Evolutionary conservation across 208 protist species (phyloP).

Genomic region (Trypanosoma platydactyli): DNA sequence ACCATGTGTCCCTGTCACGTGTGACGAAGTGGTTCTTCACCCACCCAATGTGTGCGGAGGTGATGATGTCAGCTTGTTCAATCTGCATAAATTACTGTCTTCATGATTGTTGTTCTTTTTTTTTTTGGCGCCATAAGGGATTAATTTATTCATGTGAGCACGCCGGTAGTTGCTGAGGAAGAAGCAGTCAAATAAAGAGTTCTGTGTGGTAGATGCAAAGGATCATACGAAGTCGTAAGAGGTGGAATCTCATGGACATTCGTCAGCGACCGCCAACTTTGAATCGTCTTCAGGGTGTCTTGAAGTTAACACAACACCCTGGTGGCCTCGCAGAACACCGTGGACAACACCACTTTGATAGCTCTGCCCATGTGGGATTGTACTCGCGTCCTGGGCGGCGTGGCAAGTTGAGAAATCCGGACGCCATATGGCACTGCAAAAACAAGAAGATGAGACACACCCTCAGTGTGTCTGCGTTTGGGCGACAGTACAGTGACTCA

Average conservation of each 20-base stretch:
- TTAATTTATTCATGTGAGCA: too few relatives aligned
- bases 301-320: constrained; percentile 38
- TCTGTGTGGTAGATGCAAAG: constrained; percentile 7
- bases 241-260: constrained; percentile 43
- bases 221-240: constrained; percentile 24
- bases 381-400: constrained; percentile 58
- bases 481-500: constrained; percentile 44
- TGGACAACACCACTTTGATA: constrained; percentile 31
- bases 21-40: too few relatives aligned
- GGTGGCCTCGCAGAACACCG: constrained; percentile 33
- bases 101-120: constrained; percentile 19
- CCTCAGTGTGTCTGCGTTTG: constrained; percentile 41
- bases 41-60: too few relatives aligned
- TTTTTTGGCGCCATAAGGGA: constrained; percentile 1
- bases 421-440: constrained; percentile 47
- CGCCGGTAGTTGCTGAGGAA: background rate
- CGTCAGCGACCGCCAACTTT: constrained; percentile 31
- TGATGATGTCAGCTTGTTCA: background rate
- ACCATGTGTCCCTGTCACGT: too few relatives aligned
- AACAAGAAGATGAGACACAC: constrained; percentile 2
- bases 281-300: constrained; percentile 39
- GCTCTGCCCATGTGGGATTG: constrained; percentile 42
- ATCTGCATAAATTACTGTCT: constrained; percentile 7
- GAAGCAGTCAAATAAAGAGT: background rate
- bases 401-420: constrained; percentile 34